Conservation (phyloP, 768 basidiomycete genomes). For the Macrolepiota dolichaula region DNA sequence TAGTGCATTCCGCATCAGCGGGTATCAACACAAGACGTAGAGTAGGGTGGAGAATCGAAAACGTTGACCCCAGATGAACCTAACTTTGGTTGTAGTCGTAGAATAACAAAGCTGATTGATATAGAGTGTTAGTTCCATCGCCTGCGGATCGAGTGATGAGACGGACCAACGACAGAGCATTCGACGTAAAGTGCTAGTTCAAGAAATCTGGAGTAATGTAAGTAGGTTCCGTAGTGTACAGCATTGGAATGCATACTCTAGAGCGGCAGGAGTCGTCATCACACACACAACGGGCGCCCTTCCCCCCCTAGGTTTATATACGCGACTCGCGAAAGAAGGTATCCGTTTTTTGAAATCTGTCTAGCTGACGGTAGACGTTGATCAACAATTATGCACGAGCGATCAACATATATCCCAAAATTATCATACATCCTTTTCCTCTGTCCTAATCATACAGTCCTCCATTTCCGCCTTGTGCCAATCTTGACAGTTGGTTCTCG, state of each 20-base stretch:
- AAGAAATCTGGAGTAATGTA: background rate
- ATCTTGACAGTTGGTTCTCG: background rate
- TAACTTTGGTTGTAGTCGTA: background rate
- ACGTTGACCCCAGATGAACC: background rate
- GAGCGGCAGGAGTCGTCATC: background rate
- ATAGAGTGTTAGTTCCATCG: background rate
- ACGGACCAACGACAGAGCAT: background rate
- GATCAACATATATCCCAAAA: too few relatives aligned
- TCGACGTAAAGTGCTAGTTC: constrained; percentile 2
- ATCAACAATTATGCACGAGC: too few relatives aligned
- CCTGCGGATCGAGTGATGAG: background rate
- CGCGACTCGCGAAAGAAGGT: background rate
- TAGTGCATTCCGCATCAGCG: background rate
- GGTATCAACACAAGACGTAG: constrained; percentile 1
- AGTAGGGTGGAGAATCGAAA: background rate
- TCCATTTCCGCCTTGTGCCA: background rate
- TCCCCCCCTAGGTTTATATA: background rate
- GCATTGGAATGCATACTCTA: background rate
- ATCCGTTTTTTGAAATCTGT: background rate
- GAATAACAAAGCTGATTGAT: background rate
- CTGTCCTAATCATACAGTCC: too few relatives aligned
- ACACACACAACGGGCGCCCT: background rate
- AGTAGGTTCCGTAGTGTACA: background rate
- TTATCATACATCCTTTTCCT: background rate
- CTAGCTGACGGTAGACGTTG: background rate